Conservation (phyloP, 805 yeast genomes). For the Isabelozyma rhagii region DNA sequence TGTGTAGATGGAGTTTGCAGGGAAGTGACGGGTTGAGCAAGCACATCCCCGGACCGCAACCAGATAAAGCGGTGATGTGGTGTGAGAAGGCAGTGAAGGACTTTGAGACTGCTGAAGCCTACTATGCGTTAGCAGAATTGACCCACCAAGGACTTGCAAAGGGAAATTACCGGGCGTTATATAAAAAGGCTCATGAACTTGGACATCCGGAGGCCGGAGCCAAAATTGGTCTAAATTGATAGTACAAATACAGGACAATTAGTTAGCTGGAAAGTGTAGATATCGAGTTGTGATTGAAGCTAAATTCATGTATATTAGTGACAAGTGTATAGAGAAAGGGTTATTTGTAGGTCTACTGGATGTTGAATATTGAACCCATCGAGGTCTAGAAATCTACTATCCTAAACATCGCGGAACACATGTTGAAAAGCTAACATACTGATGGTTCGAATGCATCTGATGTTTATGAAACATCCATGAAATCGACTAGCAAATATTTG, state of each 20-base stretch:
- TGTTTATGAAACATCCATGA: too few relatives aligned
- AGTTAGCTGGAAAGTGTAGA: not conserved
- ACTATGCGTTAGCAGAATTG: conserved; percentile 35
- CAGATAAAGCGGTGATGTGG: conserved; percentile 39
- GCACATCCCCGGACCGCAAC: conserved; percentile 34
- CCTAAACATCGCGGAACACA: not conserved
- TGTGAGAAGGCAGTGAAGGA: conserved; percentile 42
- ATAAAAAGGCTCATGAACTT: conserved; percentile 28
- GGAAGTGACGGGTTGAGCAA: conserved; percentile 33
- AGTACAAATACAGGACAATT: not conserved
- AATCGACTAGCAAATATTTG: too few relatives aligned
- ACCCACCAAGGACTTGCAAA: conserved; percentile 32
- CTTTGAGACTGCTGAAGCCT: conserved; percentile 37
- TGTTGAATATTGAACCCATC: not conserved
- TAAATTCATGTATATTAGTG: too few relatives aligned
- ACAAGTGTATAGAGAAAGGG: too few relatives aligned
- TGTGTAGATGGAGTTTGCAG: conserved; percentile 37
- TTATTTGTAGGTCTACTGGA: too few relatives aligned
- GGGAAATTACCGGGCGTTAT: conserved; percentile 30
- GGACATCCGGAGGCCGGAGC: conserved; percentile 29
- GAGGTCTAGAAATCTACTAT: not conserved
- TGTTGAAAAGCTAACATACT: too few relatives aligned
- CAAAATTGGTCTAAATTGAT: conserved; percentile 9
- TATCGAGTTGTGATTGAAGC: not conserved
- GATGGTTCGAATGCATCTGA: too few relatives aligned